Conservation (phyloP, 352 stramenopile species). For the Pythium brassicae region DNA sequence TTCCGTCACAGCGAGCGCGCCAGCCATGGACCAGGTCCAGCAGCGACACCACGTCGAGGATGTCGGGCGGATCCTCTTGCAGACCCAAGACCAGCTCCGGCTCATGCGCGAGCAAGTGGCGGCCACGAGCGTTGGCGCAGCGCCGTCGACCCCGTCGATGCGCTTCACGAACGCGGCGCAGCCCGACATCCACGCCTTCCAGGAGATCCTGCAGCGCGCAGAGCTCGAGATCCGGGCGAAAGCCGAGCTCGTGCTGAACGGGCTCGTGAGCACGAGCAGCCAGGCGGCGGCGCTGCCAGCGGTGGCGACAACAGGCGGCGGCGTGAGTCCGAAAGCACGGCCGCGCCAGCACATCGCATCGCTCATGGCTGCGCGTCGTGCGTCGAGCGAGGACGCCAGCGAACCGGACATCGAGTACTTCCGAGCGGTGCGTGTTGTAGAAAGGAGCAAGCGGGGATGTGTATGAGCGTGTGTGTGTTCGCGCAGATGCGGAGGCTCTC, state of each 20-base stretch:
- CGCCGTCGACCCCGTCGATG: constrained; percentile 20
- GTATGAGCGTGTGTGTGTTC: background rate
- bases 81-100: constrained; percentile 78
- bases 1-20: too few relatives aligned
- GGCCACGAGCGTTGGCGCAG: too few relatives aligned
- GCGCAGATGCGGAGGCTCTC: too few relatives aligned
- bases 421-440: constrained; percentile 21
- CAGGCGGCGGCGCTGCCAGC: constrained; percentile 11
- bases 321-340: constrained; percentile 4
- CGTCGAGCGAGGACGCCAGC: constrained; percentile 6
- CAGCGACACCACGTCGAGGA: constrained; percentile 82
- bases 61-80: constrained; percentile 71
- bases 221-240: constrained; percentile 74
- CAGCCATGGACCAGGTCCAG: constrained; percentile 64
- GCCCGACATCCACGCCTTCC: constrained; percentile 40
- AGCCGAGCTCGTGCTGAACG: constrained; percentile 72
- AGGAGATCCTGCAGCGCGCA: constrained; percentile 67
- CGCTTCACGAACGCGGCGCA: constrained; percentile 18
- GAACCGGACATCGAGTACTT: constrained; percentile 42
- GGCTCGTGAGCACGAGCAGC: constrained; percentile 50
- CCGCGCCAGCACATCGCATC: constrained; percentile 13
- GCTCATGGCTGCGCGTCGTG: constrained; percentile 9
- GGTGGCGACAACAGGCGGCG: constrained; percentile 19
- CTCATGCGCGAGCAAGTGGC: constrained; percentile 71
- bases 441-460: background rate